A percentile compares a stretch with the other conserved stretches of the same genome.
Evolutionary conservation across 495 filamentous ascomycete species (phyloP).

Genomic region (Tuber magnatum): DNA sequence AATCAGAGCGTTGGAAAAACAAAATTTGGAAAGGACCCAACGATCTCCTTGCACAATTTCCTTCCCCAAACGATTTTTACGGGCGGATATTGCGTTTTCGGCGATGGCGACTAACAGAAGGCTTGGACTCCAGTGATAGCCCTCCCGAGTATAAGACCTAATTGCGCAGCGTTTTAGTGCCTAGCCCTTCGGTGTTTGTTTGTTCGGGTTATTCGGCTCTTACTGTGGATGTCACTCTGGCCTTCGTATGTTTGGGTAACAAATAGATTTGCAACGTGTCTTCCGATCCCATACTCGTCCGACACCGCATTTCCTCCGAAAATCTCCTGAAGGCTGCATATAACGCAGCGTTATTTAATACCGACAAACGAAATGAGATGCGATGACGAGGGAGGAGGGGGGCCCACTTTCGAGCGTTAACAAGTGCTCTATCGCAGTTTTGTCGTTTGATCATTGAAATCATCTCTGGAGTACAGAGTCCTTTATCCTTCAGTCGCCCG

Average conservation of each 20-base stretch:
- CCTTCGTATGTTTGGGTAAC: conserved; percentile 98
- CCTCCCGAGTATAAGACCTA: conserved; percentile 56
- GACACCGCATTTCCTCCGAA: conserved; percentile 96
- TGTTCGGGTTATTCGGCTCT: conserved; percentile 39
- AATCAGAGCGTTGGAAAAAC: not conserved
- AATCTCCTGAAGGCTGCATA: conserved; percentile 70
- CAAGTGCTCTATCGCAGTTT: conserved; percentile 87
- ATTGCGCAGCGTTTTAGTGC: conserved; percentile 5
- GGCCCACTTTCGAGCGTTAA: conserved; percentile 64
- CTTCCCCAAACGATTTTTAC: not conserved
- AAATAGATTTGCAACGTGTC: conserved; percentile 93
- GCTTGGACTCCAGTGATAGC: conserved; percentile 58
- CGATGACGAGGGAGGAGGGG: not conserved
- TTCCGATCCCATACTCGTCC: conserved; percentile 89
- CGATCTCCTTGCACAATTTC: not conserved
- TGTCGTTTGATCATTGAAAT: conserved; percentile 97
- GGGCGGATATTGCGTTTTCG: not conserved
- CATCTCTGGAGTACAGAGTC: conserved; percentile 86
- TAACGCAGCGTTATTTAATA: conserved; percentile 20
- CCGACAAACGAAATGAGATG: conserved; percentile 4
- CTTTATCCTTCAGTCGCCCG: conserved; percentile 84
- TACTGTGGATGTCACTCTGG: conserved; percentile 91
- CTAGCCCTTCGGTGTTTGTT: conserved; percentile 6
- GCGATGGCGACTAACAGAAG: conserved; percentile 42
- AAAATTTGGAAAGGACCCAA: not conserved